A percentile compares a stretch with the other conserved stretches of the same genome.
phyloP scores from a whole-genome alignment of 2,329 filamentous ascomycete species.

The Exutisphaerella laricina region DNA sequence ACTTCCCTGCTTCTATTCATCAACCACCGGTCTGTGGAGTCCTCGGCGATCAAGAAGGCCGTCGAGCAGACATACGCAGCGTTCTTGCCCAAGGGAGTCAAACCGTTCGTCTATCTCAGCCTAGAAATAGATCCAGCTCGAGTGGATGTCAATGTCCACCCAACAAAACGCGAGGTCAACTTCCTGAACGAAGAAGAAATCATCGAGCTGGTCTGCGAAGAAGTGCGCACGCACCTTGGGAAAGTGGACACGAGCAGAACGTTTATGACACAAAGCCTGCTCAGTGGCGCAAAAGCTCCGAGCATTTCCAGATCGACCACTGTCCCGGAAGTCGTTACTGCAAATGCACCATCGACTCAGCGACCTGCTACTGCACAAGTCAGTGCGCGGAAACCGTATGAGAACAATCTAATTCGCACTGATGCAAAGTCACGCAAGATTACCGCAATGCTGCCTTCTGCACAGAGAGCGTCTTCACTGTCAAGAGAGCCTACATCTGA shows the following conservation, averaged over 20 bases:
- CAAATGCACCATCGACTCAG: constrained; percentile 28
- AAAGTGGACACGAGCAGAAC: constrained; percentile 89
- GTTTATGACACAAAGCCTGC: constrained; percentile 86
- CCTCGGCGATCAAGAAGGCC: constrained; percentile 77
- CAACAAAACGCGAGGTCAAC: constrained; percentile 93
- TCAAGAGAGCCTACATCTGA: constrained; percentile 36
- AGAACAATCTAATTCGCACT: constrained; percentile 85
- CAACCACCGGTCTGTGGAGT: constrained; percentile 92
- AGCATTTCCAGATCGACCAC: constrained; percentile 37
- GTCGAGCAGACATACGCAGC: constrained; percentile 82
- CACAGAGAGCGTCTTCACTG: constrained; percentile 37
- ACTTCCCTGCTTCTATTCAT: constrained; percentile 88
- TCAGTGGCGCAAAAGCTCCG: constrained; percentile 58
- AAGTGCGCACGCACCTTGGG: constrained; percentile 70
- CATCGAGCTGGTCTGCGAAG: constrained; percentile 74
- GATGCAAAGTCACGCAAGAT: constrained; percentile 89
- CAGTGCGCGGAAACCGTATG: constrained; percentile 55
- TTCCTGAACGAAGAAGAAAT: constrained; percentile 98
- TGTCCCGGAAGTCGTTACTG: constrained; percentile 27
- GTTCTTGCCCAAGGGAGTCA: constrained; percentile 88
- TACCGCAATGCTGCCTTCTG: constrained; percentile 81
- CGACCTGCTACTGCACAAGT: constrained; percentile 29
- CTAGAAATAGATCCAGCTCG: constrained; percentile 86
- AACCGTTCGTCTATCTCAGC: constrained; percentile 89
- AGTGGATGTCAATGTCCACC: constrained; percentile 96